Evolutionary conservation across 2,329 filamentous ascomycete species (phyloP).

Genomic region (Arthrobotrys conoides): DNA sequence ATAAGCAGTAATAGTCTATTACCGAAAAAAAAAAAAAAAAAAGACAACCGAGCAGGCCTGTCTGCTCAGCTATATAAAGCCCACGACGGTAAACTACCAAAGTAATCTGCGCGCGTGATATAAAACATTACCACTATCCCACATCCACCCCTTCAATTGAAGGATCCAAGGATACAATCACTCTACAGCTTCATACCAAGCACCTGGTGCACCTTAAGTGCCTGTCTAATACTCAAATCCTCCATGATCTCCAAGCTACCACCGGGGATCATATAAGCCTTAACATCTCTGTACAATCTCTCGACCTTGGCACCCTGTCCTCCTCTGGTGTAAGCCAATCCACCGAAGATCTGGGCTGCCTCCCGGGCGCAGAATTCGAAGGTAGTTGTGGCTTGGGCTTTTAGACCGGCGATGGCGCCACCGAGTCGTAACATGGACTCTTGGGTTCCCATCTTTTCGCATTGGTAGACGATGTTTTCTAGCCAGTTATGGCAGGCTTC

Average conservation of each 20-base stretch:
- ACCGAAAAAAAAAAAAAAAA: conserved; percentile 8
- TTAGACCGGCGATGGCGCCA: conserved; percentile 91
- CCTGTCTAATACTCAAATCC: conserved; percentile 93
- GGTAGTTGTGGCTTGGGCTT: conserved; percentile 92
- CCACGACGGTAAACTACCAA: not conserved
- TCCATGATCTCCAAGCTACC: conserved; percentile 99
- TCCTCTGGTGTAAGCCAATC: conserved; percentile 89
- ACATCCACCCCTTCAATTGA: not conserved
- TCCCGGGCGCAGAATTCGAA: conserved; percentile 99
- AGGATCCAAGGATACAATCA: not conserved
- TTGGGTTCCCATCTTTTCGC: conserved; percentile 89
- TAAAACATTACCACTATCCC: conserved; percentile 10
- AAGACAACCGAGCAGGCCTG: no score
- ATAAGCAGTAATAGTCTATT: conserved; percentile 24
- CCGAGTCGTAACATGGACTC: conserved; percentile 97
- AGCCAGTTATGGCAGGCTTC: conserved; percentile 98
- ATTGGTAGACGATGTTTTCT: conserved; percentile 94
- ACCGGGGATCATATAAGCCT: conserved; percentile 95
- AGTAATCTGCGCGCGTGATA: not conserved
- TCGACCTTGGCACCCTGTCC: conserved; percentile 97
- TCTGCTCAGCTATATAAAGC: not conserved
- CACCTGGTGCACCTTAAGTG: conserved; percentile 86
- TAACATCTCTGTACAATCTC: conserved; percentile 91
- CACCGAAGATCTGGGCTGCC: conserved; percentile 97
- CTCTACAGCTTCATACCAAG: conserved; percentile 93